Base-by-base conservation (phyloP, 2,329 filamentous ascomycete species). In the Bipolaris victoriae region DNA sequence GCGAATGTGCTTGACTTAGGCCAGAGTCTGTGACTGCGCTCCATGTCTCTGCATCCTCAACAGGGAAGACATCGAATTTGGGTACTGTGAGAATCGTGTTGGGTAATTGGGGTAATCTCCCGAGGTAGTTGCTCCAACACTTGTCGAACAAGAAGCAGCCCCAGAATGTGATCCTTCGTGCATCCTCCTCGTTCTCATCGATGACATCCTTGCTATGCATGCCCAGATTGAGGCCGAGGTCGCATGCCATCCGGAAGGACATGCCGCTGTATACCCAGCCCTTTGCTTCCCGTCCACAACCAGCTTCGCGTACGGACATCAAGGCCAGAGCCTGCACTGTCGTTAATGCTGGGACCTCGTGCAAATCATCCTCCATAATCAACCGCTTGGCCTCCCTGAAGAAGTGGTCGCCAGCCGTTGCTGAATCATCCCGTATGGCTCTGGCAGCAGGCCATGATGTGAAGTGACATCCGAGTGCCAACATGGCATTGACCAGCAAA, bases 201-300 rank as follows among this genome's bases (percentile, higher is more conserved):
- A 94, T 83, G 26, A 81, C 77, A 49, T 82, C 82, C 37, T 73
- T 76, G 58, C 74, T 82, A 7, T 84, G 83, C 57, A 91, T 83
- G 7, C 86, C 86, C 16, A 97, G 85, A 69, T 97, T 96, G 51
- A 99, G 82, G 0, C 95, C 95, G 62, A 99, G 85, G 69, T 99
- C 95, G 74, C 90, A 90, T 0, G 93, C 94, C 94, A 99, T 98
- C 43, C 95, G 89, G 74, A 99, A 98, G 69, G 91, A 95, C 91
- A 99, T 97, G 48, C 95, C 94, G 69, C 92, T 97, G 76, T 98
- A 98, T 3, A 97, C 92, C 95, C 95, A 99, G 1, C 95, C 95
- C 76, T 95, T 96, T 37, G 92, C 92, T 78, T 98, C 95, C 40
- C 94, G 85, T 0, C 91, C 94, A 74, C 94, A 98, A 1, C 95